Percentiles rank a stretch among this genome's conserved stretches.
phyloP scores from a whole-genome alignment of 306 rosid genomes.

The Dryas drummondii region DNA sequence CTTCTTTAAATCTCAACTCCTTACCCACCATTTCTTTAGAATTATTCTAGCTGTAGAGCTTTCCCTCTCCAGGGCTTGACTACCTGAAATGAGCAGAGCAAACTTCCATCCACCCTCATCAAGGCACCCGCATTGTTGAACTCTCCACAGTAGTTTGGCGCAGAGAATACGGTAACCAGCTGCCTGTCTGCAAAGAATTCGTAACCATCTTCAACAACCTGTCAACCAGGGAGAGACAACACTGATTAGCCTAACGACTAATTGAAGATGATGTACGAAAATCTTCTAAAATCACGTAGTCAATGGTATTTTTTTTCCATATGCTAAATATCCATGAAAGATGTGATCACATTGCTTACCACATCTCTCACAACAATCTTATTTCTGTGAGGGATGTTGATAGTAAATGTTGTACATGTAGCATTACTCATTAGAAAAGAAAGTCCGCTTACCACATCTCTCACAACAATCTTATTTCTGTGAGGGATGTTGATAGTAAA shows the following conservation, averaged over 20 bases:
- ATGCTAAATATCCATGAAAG: neutral
- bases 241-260: neutral
- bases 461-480: too few relatives aligned
- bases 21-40: neutral
- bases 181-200: constrained; percentile 92
- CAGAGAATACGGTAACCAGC: constrained; percentile 82
- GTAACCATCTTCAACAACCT: constrained; percentile 95
- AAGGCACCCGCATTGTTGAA: constrained; percentile 91
- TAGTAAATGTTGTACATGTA: neutral
- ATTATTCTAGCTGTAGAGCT: constrained; percentile 8
- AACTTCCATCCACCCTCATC: constrained; percentile 72
- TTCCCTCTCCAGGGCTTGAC: constrained; percentile 61
- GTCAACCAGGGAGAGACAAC: neutral
- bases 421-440: neutral
- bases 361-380: too few relatives aligned
- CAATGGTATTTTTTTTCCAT: too few relatives aligned
- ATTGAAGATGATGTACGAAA: neutral
- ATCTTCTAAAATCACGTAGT: too few relatives aligned
- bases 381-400: neutral
- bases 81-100: constrained; percentile 90
- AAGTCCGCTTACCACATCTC: too few relatives aligned
- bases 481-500: neutral
- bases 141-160: constrained; percentile 94
- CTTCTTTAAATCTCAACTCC: neutral
- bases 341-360: too few relatives aligned